Percentiles rank a stretch among this genome's conserved stretches.
Evolutionary conservation across 2,329 filamentous ascomycete species (phyloP).

Genomic region (Hypomyces perniciosus): DNA sequence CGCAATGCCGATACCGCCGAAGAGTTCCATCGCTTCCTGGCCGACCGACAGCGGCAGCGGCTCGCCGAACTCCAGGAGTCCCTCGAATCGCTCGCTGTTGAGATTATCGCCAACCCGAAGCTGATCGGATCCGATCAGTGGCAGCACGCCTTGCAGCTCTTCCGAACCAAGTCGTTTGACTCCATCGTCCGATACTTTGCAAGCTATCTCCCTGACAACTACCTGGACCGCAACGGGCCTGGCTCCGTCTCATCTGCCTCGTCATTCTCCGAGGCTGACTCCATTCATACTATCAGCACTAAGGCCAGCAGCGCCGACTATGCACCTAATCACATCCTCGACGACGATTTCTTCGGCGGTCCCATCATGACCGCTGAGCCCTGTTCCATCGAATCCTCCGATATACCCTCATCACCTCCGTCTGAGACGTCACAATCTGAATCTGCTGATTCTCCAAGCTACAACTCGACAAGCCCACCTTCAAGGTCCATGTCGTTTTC

Average conservation of each 20-base stretch:
- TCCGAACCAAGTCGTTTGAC: conserved; percentile 53
- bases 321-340: conserved; percentile 33
- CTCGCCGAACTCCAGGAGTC: conserved; percentile 49
- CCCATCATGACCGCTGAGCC: conserved; percentile 42
- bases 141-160: conserved; percentile 53
- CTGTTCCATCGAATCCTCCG: conserved; percentile 18
- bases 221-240: conserved; percentile 35
- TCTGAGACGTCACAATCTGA: conserved; percentile 46
- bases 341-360: conserved; percentile 31
- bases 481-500: conserved; percentile 48
- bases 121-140: conserved; percentile 55
- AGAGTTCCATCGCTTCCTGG: conserved; percentile 50
- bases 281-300: conserved; percentile 31
- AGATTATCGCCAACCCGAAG: conserved; percentile 55
- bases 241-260: conserved; percentile 29
- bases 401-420: conserved; percentile 32
- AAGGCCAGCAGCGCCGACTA: conserved; percentile 35
- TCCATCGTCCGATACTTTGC: conserved; percentile 55
- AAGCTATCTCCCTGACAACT: conserved; percentile 50
- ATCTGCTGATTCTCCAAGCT: conserved; percentile 31
- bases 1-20: conserved; percentile 42
- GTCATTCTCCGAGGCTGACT: conserved; percentile 34
- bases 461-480: conserved; percentile 32
- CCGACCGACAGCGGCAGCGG: conserved; percentile 47
- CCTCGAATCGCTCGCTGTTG: conserved; percentile 51